Conservation (phyloP, 2,329 filamentous ascomycete species). For the Scedosporium dehoogii region DNA sequence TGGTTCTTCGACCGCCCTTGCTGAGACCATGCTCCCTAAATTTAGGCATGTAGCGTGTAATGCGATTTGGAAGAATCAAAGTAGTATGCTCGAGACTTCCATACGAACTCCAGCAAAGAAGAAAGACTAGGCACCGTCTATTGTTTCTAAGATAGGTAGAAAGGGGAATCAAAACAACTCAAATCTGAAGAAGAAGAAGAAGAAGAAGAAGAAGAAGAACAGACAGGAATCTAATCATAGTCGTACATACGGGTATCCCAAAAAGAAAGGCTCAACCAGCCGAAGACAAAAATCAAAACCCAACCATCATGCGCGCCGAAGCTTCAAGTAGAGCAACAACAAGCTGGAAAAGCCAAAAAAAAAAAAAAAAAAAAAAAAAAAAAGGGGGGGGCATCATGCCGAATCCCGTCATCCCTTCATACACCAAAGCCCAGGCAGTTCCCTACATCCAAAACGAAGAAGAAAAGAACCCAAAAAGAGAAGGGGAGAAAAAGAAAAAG, state of each 20-base stretch:
- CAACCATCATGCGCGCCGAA: not conserved
- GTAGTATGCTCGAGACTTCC: too few species aligned
- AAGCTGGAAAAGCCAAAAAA: not conserved
- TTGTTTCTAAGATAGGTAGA: not conserved
- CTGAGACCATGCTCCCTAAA: too few species aligned
- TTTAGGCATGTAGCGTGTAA: too few species aligned
- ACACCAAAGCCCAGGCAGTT: too few species aligned
- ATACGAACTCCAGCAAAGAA: too few species aligned
- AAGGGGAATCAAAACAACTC: not conserved
- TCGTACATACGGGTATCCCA: not conserved
- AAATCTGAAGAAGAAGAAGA: not conserved
- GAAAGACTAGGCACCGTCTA: not conserved
- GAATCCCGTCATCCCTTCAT: too few species aligned
- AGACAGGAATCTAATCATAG: not conserved
- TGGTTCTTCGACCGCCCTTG: too few species aligned
- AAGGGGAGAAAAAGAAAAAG: too few species aligned
- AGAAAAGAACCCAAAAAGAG: not conserved
- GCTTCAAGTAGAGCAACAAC: not conserved
- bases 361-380: too few species aligned
- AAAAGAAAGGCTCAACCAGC: not conserved
- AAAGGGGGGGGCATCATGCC: too few species aligned
- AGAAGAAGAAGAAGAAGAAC: slow-evolving; percentile 6
- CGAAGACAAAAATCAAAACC: not conserved
- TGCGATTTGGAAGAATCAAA: too few species aligned
- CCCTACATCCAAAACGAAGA: not conserved